These are phyloP conservation scores for Tuber aestivum DNA, from an alignment of 495 filamentous ascomycete species.

Conservation along the genomic window DNA sequence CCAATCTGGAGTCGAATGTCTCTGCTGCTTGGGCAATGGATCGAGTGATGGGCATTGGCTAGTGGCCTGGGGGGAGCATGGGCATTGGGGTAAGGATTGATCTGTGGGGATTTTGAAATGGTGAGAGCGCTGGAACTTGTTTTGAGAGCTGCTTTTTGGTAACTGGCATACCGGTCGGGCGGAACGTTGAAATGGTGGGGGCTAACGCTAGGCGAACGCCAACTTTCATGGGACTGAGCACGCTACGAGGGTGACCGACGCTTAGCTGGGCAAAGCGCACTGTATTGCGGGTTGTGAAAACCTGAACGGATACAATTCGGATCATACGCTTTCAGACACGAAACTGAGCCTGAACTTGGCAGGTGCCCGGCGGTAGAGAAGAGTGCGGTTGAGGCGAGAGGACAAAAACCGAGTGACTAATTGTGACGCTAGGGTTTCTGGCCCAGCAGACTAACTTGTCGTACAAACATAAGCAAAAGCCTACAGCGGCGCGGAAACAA, in stretches of 20 bases:
- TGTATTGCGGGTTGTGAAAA: not conserved
- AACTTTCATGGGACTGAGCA: too few relatives aligned
- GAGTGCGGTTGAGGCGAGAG: not conserved
- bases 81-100: too few relatives aligned
- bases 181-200: too few relatives aligned
- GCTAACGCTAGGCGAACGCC: too few relatives aligned
- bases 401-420: not conserved
- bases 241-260: not conserved
- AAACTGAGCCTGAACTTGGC: not conserved
- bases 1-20: not conserved
- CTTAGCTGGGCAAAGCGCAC: not conserved
- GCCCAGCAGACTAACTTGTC: not conserved
- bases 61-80: not conserved
- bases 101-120: not conserved
- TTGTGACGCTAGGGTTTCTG: not conserved
- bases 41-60: not conserved
- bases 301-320: not conserved
- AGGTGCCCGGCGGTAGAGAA: not conserved
- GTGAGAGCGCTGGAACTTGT: not conserved
- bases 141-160: not conserved
- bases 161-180: too few relatives aligned
- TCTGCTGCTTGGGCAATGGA: not conserved
- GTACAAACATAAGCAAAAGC: not conserved
- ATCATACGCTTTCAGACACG: not conserved
- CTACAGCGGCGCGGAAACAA: not conserved